Conservation (phyloP, 2,329 filamentous ascomycete species). For the Thermomyces lanuginosus region DNA sequence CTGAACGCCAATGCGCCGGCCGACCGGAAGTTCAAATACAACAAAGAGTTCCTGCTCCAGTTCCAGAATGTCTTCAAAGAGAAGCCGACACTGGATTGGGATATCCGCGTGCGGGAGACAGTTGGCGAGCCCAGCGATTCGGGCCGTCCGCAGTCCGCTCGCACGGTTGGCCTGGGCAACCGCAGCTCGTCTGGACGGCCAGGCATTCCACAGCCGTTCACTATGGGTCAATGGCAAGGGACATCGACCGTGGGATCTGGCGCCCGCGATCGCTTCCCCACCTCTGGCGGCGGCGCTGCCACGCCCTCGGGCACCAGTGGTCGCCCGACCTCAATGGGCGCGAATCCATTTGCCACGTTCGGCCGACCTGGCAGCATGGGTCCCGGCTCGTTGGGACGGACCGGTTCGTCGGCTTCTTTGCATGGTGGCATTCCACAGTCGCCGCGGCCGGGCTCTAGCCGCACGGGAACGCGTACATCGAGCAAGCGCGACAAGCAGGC, state of each 20-base stretch:
- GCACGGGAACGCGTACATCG: conserved; percentile 30
- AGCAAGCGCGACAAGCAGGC: conserved; percentile 36
- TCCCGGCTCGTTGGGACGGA: conserved; percentile 48
- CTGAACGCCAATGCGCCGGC: conserved; percentile 59
- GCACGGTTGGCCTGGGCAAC: conserved; percentile 33
- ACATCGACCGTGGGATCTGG: conserved; percentile 50
- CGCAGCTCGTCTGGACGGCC: conserved; percentile 38
- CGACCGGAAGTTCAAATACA: conserved; percentile 79
- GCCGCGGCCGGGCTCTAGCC: conserved; percentile 51
- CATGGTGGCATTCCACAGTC: conserved; percentile 50
- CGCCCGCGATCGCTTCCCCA: conserved; percentile 57
- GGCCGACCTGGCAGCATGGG: conserved; percentile 49
- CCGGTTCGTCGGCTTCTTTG: conserved; percentile 34
- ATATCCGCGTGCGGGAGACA: conserved; percentile 68
- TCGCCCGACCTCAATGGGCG: conserved; percentile 20
- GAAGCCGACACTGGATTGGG: conserved; percentile 88
- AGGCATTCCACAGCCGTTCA: conserved; percentile 35
- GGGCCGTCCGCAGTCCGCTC: conserved; percentile 43
- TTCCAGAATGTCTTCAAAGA: conserved; percentile 95
- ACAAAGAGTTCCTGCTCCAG: conserved; percentile 86
- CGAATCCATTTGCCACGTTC: conserved; percentile 44
- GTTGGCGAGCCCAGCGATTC: conserved; percentile 58
- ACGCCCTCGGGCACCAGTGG: too few species aligned
- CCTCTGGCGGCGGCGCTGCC: conserved; percentile 37
- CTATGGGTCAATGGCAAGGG: conserved; percentile 53